Conservation (phyloP, 352 stramenopile species). For the Phytophthora pini region DNA sequence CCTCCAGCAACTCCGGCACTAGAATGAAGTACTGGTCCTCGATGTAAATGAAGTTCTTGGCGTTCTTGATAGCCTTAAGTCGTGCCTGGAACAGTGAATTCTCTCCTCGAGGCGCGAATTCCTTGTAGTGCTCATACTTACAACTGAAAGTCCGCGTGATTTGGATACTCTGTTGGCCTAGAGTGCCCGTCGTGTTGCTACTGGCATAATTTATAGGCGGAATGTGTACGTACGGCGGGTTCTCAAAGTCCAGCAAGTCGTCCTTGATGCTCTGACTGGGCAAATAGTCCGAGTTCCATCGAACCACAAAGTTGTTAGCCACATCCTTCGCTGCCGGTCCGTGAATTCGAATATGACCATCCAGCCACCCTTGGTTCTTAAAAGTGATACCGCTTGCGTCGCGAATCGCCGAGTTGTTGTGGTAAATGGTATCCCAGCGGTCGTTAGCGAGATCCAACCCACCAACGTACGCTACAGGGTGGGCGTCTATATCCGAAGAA, state of each 20-base stretch:
- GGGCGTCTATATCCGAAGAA: slow-evolving; percentile 9
- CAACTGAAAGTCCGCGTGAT: slow-evolving; percentile 36
- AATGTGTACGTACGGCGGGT: slow-evolving; percentile 44
- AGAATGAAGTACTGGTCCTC: slow-evolving; percentile 36
- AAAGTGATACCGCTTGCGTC: slow-evolving; percentile 39
- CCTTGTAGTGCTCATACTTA: slow-evolving; percentile 27
- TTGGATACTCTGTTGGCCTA: slow-evolving; percentile 27
- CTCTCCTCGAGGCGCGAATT: slow-evolving; percentile 29
- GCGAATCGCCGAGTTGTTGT: slow-evolving; percentile 52
- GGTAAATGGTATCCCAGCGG: slow-evolving; percentile 67
- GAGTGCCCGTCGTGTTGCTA: slow-evolving; percentile 35
- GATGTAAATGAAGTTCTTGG: slow-evolving; percentile 36
- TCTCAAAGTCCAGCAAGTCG: slow-evolving; percentile 52
- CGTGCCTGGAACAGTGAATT: slow-evolving; percentile 27
- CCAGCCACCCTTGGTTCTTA: slow-evolving; percentile 59
- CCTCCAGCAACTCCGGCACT: slow-evolving; percentile 27
- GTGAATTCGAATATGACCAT: slow-evolving; percentile 53
- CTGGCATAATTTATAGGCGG: slow-evolving; percentile 36
- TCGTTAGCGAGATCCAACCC: slow-evolving; percentile 62
- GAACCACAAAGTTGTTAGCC: slow-evolving; percentile 55
- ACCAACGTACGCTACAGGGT: slow-evolving; percentile 53
- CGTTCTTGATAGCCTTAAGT: slow-evolving; percentile 34
- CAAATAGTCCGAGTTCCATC: slow-evolving; percentile 56
- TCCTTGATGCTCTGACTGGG: slow-evolving; percentile 32
- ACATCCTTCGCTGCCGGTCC: slow-evolving; percentile 61